Conservation (phyloP, 345 rosid species). For the Citrus sp. region DNA sequence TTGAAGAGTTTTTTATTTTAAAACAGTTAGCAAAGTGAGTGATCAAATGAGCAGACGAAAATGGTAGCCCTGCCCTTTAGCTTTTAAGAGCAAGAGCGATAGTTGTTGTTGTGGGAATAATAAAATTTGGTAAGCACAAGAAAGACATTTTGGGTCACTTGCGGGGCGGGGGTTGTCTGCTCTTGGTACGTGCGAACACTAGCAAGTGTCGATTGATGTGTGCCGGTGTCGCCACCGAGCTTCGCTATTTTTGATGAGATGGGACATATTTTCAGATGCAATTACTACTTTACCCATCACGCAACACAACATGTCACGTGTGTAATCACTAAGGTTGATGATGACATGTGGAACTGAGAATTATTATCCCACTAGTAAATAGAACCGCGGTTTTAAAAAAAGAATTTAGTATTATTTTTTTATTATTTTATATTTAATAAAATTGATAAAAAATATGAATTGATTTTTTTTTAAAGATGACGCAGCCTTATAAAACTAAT, state of each 20-base stretch:
- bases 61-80: neutral
- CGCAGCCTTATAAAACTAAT: too few relatives aligned
- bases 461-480: too few relatives aligned
- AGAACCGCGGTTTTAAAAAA: too few relatives aligned
- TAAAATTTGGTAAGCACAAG: conserved; percentile 6
- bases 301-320: too few relatives aligned
- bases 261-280: neutral
- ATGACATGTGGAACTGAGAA: too few relatives aligned
- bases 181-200: neutral
- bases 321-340: too few relatives aligned
- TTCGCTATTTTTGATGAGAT: neutral
- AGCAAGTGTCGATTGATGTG: neutral
- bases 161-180: neutral
- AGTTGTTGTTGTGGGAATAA: neutral
- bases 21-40: neutral
- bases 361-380: too few relatives aligned
- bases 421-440: too few relatives aligned
- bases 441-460: too few relatives aligned
- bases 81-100: neutral
- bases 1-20: neutral
- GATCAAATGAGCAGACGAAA: neutral
- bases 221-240: too few relatives aligned
- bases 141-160: neutral
- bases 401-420: too few relatives aligned
- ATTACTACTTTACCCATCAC: neutral